Evolutionary conservation across 192 early-diverging fungal species (phyloP).

Genomic region (Podila verticillata): DNA sequence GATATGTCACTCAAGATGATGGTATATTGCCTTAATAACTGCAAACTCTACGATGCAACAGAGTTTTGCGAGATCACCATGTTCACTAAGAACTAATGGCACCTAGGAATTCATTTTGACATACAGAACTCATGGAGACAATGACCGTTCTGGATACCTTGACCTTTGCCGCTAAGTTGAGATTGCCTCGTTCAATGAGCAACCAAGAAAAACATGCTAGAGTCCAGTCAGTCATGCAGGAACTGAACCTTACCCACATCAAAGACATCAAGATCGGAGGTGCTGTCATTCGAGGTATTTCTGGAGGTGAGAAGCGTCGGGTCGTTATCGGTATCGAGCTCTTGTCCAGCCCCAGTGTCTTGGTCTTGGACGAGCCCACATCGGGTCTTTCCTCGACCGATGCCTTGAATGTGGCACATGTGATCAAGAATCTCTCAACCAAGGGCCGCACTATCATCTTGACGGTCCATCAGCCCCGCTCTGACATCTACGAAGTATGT

Average conservation of each 20-base stretch:
- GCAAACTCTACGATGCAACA: too few species aligned
- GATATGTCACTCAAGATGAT: slow-evolving; percentile 70
- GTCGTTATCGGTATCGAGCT: slow-evolving; percentile 80
- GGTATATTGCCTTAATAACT: too few species aligned
- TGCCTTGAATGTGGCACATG: slow-evolving; percentile 92
- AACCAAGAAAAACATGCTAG: slow-evolving; percentile 49
- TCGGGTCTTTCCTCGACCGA: slow-evolving; percentile 72
- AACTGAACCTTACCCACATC: slow-evolving; percentile 71
- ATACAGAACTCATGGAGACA: slow-evolving; percentile 54
- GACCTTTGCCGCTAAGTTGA: slow-evolving; percentile 60
- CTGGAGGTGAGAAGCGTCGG: slow-evolving; percentile 80
- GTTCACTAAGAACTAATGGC: too few species aligned
- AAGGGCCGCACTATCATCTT: slow-evolving; percentile 88
- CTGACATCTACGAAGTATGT: slow-evolving; percentile 82
- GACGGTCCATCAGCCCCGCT: slow-evolving; percentile 96
- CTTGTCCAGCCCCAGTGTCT: slow-evolving; percentile 70
- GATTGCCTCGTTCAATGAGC: slow-evolving; percentile 56
- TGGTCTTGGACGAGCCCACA: slow-evolving; percentile 80
- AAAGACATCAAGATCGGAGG: slow-evolving; percentile 75
- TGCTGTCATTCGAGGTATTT: slow-evolving; percentile 70
- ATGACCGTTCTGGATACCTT: slow-evolving; percentile 85
- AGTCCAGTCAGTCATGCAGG: slow-evolving; percentile 64
- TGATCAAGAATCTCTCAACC: slow-evolving; percentile 84
- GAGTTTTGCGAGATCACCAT: too few species aligned
- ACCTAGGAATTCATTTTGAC: neutral